Base-by-base conservation (phyloP, 2,329 filamentous ascomycete genomes). In the Neofusicoccum laricinum region DNA sequence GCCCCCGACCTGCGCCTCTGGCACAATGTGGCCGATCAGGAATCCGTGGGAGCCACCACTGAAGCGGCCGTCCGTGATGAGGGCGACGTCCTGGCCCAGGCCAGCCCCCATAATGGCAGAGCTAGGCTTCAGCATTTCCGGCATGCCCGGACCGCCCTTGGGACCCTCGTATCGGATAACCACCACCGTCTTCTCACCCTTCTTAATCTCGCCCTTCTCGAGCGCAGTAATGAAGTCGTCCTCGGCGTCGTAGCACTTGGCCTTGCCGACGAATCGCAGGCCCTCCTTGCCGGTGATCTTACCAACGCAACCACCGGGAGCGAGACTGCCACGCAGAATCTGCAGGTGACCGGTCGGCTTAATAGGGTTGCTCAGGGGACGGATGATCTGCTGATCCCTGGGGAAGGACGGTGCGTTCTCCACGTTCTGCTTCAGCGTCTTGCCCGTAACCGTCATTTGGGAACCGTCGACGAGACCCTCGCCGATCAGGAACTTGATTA, bases 21-120 rank as follows among this genome's bases (percentile, higher is more conserved):
- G 92, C 45, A 93, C 91, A 67, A 96, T 90, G 78, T 95, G 91
- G 1, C 91, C 91, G 71, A 95, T 94, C 69, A 95, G 81, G 84
- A 95, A 95, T 43, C 91, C 91, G 84, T 95, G 91, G 67, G 86
- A 90, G 61, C 91, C 92, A 65, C 92, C 92, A 8, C 87, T 90
- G 82, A 92, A 93, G 43, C 90, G 86, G 0, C 88, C 88, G 71
- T 93, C 89, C 1, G 90, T 91, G 66, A 92, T 83, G 51, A 92
- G 85, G 0, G 90, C 90, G 14, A 91, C 88, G 69, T 92, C 89
- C 71, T 90, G 84, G 69, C 89, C 89, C 11, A 91, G 83, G 15
- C 88, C 88, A 19, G 87, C 87, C 17, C 89, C 89, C 88, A 91
- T 91, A 73, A 91, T 89, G 34, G 88, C 88, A 12, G 87, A 87